Evolutionary conservation across 2,329 filamentous ascomycete genomes (phyloP).

Genomic region (Colletotrichum higginsianum): DNA sequence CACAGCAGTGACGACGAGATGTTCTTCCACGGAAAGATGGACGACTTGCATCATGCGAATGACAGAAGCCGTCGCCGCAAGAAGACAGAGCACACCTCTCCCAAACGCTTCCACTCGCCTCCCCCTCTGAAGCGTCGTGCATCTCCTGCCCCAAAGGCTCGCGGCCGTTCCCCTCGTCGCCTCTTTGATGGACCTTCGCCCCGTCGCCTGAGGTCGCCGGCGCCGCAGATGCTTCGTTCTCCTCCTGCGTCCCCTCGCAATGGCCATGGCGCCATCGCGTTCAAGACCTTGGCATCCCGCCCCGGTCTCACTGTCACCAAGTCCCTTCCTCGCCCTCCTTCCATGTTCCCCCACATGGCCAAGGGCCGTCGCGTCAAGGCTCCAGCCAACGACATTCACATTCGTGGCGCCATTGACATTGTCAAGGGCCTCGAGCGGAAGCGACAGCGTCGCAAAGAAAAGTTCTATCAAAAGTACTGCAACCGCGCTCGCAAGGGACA

Average conservation of each 20-base stretch:
- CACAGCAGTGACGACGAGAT: conserved; percentile 79
- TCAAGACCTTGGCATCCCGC: conserved; percentile 67
- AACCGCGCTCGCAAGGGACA: conserved; percentile 82
- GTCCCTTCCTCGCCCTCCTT: conserved; percentile 86
- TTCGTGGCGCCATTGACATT: conserved; percentile 96
- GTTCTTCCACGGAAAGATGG: conserved; percentile 81
- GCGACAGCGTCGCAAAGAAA: conserved; percentile 92
- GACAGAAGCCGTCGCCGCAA: conserved; percentile 64
- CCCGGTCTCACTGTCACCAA: conserved; percentile 84
- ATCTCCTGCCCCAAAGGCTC: conserved; percentile 58
- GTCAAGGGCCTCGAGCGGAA: conserved; percentile 97
- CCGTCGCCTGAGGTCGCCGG: conserved; percentile 78
- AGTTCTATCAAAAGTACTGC: conserved; percentile 91
- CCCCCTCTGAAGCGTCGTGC: conserved; percentile 63
- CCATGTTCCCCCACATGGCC: conserved; percentile 73
- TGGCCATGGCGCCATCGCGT: conserved; percentile 56
- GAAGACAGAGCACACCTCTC: conserved; percentile 65
- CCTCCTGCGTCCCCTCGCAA: conserved; percentile 62
- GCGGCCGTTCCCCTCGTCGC: conserved; percentile 69
- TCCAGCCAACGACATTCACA: conserved; percentile 69
- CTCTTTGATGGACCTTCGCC: conserved; percentile 80
- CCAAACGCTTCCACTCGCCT: conserved; percentile 64
- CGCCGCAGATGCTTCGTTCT: conserved; percentile 66
- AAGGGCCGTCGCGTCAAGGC: conserved; percentile 56
- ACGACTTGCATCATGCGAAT: conserved; percentile 74